Evolutionary conservation across 805 yeast genomes (phyloP), one percentile per base, ranked within the genome.

Genomic region (Vanderwaltozyma polyspora): DNA sequence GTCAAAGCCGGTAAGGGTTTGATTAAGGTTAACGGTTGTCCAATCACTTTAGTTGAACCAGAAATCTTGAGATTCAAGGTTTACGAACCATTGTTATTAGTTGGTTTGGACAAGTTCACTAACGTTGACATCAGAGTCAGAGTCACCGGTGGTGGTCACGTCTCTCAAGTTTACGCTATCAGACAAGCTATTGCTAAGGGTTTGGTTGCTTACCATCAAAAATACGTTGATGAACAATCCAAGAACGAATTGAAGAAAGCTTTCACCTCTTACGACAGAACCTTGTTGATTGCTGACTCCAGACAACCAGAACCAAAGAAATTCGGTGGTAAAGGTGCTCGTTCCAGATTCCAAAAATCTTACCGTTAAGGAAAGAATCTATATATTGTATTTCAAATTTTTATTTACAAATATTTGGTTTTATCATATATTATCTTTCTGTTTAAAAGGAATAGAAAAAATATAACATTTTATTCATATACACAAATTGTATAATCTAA

Each of bases 271-370:
- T 93, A 87, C 80, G 98, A 91, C 89, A 87, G 95, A 79, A 85
- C 97, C 68, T 81, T 91, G 68, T 81, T 91, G 74, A 91, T 91
- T 70, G 97, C 98, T 62, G 98, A 91, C 72, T 76, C 96, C 61
- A 86, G 98, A 83, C 89, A 94, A 81, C 80, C 87, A 81, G 98
- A 91, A 79, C 98, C 98, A 80, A 91, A 91, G 96, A 91, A 91
- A 79, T 91, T 91, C 78, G 98, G 98, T 79, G 98, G 98, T 79
- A 94, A 94, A 72, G 98, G 98, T 84, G 98, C 98, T 75, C 91
- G 98, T 78, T 91, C 98, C 67, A 89, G 97, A 77, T 89, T 84
- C 96, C 98, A 91, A 80, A 91, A 91, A 72, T 91, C 98, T 69
- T 91, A 91, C 91, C 98, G 98, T 87, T 91, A 89, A 74, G 50